Percentiles rank a stretch among this genome's conserved stretches.
phyloP scores from a whole-genome alignment of 78 protist genomes.

The Bodo saltans region DNA sequence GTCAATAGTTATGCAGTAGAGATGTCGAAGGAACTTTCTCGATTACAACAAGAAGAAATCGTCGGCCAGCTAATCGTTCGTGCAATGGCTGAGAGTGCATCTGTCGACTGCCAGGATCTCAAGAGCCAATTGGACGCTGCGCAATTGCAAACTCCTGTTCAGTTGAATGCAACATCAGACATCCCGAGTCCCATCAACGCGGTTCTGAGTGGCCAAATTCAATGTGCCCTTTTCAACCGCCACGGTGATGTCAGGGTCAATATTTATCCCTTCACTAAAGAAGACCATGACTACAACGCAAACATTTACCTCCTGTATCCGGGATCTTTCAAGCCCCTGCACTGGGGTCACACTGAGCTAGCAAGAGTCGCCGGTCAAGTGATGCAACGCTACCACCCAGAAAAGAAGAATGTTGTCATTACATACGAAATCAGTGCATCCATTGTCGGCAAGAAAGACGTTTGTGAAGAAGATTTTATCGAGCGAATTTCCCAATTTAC shows the following conservation, averaged over 20 bases:
- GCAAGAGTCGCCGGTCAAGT: not conserved
- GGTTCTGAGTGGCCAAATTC: not conserved
- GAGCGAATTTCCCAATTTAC: not conserved
- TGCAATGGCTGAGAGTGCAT: not conserved
- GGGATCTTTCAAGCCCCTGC: conserved; percentile 1
- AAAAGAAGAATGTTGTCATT: not conserved
- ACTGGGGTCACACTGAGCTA: not conserved
- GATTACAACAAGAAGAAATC: not conserved
- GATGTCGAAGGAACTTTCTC: not conserved
- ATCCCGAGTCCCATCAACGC: too few species aligned
- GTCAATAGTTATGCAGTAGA: not conserved
- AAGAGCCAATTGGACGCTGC: not conserved
- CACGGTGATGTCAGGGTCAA: not conserved
- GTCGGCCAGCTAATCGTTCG: not conserved
- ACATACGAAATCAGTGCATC: not conserved
- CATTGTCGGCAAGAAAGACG: not conserved
- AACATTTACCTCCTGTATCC: not conserved
- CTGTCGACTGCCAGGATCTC: not conserved
- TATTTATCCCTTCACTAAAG: not conserved
- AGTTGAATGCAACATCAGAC: too few species aligned
- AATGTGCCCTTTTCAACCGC: not conserved
- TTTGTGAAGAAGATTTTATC: not conserved
- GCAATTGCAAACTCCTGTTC: not conserved
- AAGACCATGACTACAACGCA: not conserved
- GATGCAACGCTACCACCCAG: not conserved